Evolutionary conservation across 768 basidiomycete species (phyloP), one percentile per base, ranked within the genome.

Genomic region (Mycena leptocephala): DNA sequence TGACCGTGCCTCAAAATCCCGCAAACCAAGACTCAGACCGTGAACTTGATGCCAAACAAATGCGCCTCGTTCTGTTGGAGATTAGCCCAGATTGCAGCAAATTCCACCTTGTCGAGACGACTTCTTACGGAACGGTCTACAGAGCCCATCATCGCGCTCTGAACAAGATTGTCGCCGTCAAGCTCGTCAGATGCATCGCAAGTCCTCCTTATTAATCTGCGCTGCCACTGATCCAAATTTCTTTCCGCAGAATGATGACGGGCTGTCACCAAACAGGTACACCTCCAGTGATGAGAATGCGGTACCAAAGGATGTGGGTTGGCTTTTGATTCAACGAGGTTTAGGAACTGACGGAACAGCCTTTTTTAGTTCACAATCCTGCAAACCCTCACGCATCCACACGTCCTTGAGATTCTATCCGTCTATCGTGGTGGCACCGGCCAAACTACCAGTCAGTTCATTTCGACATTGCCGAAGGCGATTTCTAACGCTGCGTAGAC

Each of bases 321-420:
- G 7, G 35, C 10, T 11, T 48, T 20, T 14, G n/a, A 18, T 51
- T 39, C 24, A 2, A 13, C 5, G 2, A 22, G 1, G 6, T 24
- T n/a, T n/a, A n/a, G n/a, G 3, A 13, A 37, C 37, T 39, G 13
- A 41, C 14, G 9, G 30, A 0, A 37, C 16, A n/a, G 1, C 32
- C 22, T 11, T 11, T 4, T 10, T 1, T n/a, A 75, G 74, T 70
- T 70, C 53, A n/a, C 68, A 3, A 43, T 70, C 28, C 32, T 70
- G 4, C 37, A 56, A 35, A 20, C 22, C 18, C 24, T 70, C 61
- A 37, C 26, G 2, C 74, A 75, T 24, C 74, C 74, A 5, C 59
- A 75, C 24, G 43, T 75, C 11, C 59, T 75, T 6, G 61, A 64
- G 26, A 69, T 74, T 24, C 20, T 74, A 7, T 48, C 56, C 5